Conservation (phyloP, 225 moss, liverwort and hornwort genomes). For the Pseudisothecium myosuroides region DNA sequence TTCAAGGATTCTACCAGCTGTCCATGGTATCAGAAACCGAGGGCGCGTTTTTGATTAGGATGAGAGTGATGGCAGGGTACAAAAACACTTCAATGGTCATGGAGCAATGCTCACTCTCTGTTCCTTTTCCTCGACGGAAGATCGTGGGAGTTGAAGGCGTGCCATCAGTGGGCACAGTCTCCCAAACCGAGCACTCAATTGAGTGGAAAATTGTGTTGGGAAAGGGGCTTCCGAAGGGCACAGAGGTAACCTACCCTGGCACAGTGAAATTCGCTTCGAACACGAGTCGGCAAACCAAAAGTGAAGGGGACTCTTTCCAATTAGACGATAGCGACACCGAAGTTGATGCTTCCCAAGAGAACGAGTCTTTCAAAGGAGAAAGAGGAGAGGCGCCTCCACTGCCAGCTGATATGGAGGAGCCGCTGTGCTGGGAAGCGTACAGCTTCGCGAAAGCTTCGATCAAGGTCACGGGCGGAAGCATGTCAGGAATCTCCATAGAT, state of each 20-base stretch:
- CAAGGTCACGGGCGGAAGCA: constrained; percentile 73
- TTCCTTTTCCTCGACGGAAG: constrained; percentile 79
- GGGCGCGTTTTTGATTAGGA: constrained; percentile 82
- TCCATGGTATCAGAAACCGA: constrained; percentile 90
- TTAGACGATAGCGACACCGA: constrained; percentile 51
- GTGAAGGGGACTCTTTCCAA: not conserved
- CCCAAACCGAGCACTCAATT: constrained; percentile 74
- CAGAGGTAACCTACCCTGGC: constrained; percentile 82
- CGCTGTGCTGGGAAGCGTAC: constrained; percentile 98
- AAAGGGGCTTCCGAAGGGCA: constrained; percentile 58
- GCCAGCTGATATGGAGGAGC: constrained; percentile 86
- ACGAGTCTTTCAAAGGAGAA: constrained; percentile 65
- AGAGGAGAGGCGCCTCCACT: constrained; percentile 38
- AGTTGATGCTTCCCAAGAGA: constrained; percentile 30
- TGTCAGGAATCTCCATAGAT: constrained; percentile 87
- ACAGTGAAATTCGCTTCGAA: constrained; percentile 75
- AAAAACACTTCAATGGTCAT: constrained; percentile 61
- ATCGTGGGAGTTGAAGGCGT: constrained; percentile 76
- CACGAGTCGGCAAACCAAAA: not conserved
- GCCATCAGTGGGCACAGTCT: constrained; percentile 74
- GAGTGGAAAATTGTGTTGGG: constrained; percentile 87
- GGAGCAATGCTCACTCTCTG: constrained; percentile 83
- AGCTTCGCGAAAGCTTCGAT: constrained; percentile 88
- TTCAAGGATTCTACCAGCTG: constrained; percentile 95
- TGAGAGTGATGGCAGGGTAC: constrained; percentile 89